Percentiles rank a stretch among this genome's conserved stretches.
phyloP scores from a whole-genome alignment of 805 yeast genomes.

The Clavispora fructus region DNA sequence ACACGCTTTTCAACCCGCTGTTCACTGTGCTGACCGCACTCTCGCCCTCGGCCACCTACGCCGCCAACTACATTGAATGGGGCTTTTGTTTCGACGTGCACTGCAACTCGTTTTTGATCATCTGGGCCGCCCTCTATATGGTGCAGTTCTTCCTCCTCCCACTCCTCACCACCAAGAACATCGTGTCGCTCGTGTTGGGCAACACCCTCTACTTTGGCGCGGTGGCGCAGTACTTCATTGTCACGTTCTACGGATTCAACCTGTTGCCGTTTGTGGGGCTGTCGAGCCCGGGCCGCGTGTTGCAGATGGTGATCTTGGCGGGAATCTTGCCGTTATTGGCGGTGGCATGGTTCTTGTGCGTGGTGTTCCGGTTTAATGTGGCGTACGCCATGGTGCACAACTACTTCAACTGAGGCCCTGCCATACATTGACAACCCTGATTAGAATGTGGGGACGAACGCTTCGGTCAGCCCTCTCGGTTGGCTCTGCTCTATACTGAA shows the following conservation, averaged over 20 bases:
- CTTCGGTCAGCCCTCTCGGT: too few relatives aligned
- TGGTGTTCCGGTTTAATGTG: slow-evolving; percentile 66
- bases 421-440: too few relatives aligned
- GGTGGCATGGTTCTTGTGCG: slow-evolving; percentile 50
- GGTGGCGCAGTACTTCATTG: slow-evolving; percentile 66
- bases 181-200: slow-evolving; percentile 68
- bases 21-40: slow-evolving; percentile 8
- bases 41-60: slow-evolving; percentile 11
- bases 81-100: slow-evolving; percentile 92
- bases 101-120: slow-evolving; percentile 50
- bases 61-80: slow-evolving; percentile 64
- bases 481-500: too few relatives aligned
- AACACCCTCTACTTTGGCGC: slow-evolving; percentile 72
- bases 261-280: slow-evolving; percentile 32
- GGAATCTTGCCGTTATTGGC: slow-evolving; percentile 60
- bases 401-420: slow-evolving; percentile 28
- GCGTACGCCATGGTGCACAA: slow-evolving; percentile 57
- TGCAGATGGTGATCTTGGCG: slow-evolving; percentile 55
- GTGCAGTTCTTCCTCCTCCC: slow-evolving; percentile 44
- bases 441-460: too few relatives aligned
- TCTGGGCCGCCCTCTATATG: slow-evolving; percentile 42
- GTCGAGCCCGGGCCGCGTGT: slow-evolving; percentile 39
- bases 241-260: slow-evolving; percentile 83
- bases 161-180: slow-evolving; percentile 55
- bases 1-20: slow-evolving; percentile 48